Evolutionary conservation across 139 green algal species (phyloP), one percentile per base, ranked within the genome.

Genomic region (Chlorella sp.): DNA sequence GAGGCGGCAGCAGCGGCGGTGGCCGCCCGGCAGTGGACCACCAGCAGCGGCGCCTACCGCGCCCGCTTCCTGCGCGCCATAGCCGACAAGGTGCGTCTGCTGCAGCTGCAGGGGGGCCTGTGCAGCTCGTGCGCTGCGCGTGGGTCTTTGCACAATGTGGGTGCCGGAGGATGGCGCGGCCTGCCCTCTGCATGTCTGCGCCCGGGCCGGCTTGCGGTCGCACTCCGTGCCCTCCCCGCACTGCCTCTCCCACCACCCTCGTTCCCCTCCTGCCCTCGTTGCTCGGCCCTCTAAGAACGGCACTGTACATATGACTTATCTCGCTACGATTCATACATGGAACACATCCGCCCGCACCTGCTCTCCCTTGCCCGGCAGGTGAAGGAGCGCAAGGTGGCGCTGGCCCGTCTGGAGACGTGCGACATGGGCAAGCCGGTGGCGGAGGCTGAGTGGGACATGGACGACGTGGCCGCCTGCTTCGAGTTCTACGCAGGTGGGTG

Each of bases 401-500:
- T 98, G 36, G 96, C 97, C 0, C 82, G 89, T 19, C 86, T 94
- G 24, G 97, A 99, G 91, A 97, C 95, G 5, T 88, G 96, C 53
- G 96, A 98, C 92, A 95, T 89, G 66, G 97, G 97, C 48, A 98
- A 98, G 93, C 96, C 97, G 0, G 95, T 99, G 16, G 94, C 96
- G 3, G 97, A 99, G 94, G 91, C 96, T 18, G 94, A 97, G 85
- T 98, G 95, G 96, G 97, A 99, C 92, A 95, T 99, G 91, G 87
- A 90, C n/a, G 87, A 90, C 64, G 87, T 83, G 42, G 95, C 95
- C 0, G 88, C 71, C 18, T 96, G 94, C 90, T 97, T 98, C 82
- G 93, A 96, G 40, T 98, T 96, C 90, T 98, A 98, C 76, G 85
- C 85, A 28, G 79, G 79, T 85, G 30, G 32, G 79, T 53, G 37